Conservation (phyloP, 1,284 basidiomycete genomes). For the Malassezia sympodialis region DNA sequence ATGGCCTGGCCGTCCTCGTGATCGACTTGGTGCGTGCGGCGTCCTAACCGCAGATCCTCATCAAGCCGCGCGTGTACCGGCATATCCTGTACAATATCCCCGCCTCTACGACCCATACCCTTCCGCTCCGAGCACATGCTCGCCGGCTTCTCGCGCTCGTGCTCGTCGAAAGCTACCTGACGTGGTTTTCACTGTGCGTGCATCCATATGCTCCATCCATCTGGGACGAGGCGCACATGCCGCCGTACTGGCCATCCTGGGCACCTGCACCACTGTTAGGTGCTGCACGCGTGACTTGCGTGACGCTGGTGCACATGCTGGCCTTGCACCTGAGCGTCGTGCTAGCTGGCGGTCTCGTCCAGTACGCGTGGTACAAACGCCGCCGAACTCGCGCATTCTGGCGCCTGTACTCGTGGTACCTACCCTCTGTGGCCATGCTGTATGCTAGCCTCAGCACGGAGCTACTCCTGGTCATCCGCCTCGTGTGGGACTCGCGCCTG, state of each 20-base stretch:
- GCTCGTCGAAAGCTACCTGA: slow-evolving; percentile 17
- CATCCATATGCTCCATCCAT: background rate
- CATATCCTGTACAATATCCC: slow-evolving; percentile 19
- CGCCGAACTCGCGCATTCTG: background rate
- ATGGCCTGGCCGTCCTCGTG: slow-evolving; percentile 13
- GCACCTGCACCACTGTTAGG: background rate
- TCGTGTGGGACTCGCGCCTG: slow-evolving; percentile 16
- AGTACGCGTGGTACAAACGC: background rate
- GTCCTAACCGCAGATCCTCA: slow-evolving; percentile 9
- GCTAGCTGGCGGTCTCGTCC: background rate
- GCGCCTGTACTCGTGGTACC: background rate
- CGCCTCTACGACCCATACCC: background rate
- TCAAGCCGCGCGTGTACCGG: slow-evolving; percentile 21
- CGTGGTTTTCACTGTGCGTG: slow-evolving; percentile 18
- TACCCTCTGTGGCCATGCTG: slow-evolving; percentile 15
- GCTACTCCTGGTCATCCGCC: slow-evolving; percentile 13
- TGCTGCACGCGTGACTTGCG: background rate
- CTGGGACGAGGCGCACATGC: background rate
- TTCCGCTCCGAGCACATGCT: background rate
- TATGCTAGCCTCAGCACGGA: slow-evolving; percentile 12
- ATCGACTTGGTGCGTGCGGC: slow-evolving; percentile 16
- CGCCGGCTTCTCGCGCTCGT: slow-evolving; percentile 12
- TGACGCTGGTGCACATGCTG: slow-evolving; percentile 4
- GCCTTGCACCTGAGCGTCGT: background rate
- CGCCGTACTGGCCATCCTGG: background rate